Percentiles rank a stretch among this genome's conserved stretches.
Evolutionary conservation across 2,329 filamentous ascomycete species (phyloP).

Genomic region (Penicillium sp.): DNA sequence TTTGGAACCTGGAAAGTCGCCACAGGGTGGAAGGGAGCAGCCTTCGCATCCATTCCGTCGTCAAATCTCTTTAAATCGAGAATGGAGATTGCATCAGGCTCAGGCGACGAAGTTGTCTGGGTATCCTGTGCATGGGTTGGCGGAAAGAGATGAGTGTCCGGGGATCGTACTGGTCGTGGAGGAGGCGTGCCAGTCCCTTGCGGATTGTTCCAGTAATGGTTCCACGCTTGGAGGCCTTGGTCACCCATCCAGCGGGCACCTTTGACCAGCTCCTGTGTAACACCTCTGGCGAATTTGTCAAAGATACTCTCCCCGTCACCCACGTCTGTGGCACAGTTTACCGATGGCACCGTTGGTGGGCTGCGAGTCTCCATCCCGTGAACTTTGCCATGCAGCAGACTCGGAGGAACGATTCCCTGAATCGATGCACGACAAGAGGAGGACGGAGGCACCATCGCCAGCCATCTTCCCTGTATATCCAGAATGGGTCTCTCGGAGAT

Average conservation of each 20-base stretch:
- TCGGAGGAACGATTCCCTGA: conserved; percentile 39
- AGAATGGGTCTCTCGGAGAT: conserved; percentile 39
- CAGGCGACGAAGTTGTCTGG: conserved; percentile 31
- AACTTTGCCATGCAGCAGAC: conserved; percentile 33
- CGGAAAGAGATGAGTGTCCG: conserved; percentile 39
- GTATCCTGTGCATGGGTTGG: conserved; percentile 46
- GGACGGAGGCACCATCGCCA: conserved; percentile 44
- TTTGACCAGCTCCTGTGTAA: conserved; percentile 48
- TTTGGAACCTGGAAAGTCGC: conserved; percentile 47
- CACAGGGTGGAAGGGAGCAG: conserved; percentile 33
- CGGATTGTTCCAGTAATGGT: conserved; percentile 48
- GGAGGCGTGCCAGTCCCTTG: conserved; percentile 21
- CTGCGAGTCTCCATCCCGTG: conserved; percentile 42
- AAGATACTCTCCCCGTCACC: conserved; percentile 47
- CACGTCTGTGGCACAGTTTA: conserved; percentile 45
- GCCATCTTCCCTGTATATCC: conserved; percentile 45
- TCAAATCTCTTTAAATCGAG: conserved; percentile 45
- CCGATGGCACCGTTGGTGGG: conserved; percentile 40
- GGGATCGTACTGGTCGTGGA: conserved; percentile 29
- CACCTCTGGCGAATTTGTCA: conserved; percentile 46
- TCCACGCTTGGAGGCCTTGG: conserved; percentile 49
- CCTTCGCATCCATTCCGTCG: conserved; percentile 36
- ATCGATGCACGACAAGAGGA: conserved; percentile 38
- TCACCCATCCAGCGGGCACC: conserved; percentile 49
- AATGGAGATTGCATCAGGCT: conserved; percentile 46